These are phyloP conservation scores for Geosmithia putterillii DNA, from an alignment of 2,329 filamentous ascomycete species.

Conservation along the genomic window DNA sequence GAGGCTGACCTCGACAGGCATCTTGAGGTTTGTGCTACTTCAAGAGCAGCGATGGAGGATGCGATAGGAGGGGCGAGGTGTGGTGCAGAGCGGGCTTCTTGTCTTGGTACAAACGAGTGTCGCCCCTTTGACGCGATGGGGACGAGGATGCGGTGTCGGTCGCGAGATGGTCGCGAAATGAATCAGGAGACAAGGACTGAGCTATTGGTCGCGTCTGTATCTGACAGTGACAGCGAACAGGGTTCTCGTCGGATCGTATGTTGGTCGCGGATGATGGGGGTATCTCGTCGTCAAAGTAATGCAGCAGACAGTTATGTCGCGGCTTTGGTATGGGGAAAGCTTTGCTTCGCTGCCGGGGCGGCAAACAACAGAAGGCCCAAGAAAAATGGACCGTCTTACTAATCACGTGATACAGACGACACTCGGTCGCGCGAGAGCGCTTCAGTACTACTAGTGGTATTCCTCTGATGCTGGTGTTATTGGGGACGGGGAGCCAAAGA, in stretches of 20 bases:
- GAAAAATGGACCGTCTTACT: background rate
- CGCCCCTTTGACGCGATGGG: background rate
- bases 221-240: background rate
- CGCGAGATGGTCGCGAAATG: background rate
- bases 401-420: conserved; percentile 2
- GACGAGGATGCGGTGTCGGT: background rate
- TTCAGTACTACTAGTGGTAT: too few species aligned
- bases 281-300: background rate
- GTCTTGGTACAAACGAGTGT: background rate
- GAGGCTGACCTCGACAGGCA: conserved; percentile 66
- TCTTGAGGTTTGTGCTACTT: conserved; percentile 24
- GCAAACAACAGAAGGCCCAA: background rate
- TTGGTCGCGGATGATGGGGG: background rate
- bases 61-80: background rate
- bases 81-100: background rate
- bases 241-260: background rate
- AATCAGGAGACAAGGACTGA: background rate
- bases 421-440: too few species aligned
- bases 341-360: background rate
- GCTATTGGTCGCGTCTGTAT: background rate
- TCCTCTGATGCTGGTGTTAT: too few species aligned
- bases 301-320: background rate
- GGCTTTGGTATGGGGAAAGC: background rate
- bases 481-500: too few species aligned
- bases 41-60: background rate